Conservation (phyloP, 1,284 basidiomycete species). For the Hymenochaete sp. region DNA sequence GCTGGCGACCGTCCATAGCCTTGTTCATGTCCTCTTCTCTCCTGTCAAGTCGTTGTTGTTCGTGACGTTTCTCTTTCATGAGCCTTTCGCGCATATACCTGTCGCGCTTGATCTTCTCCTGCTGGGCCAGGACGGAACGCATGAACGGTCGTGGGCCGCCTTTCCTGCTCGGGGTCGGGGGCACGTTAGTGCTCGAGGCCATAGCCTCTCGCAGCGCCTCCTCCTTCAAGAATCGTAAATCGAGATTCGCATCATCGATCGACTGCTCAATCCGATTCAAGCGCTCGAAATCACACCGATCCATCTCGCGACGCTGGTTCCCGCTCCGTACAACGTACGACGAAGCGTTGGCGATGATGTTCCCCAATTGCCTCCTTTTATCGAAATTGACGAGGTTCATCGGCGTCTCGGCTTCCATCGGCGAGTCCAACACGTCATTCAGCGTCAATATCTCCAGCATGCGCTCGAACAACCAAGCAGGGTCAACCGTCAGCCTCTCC, state of each 20-base stretch:
- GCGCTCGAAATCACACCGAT: conserved; percentile 61
- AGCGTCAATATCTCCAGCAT: conserved; percentile 67
- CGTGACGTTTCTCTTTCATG: conserved; percentile 62
- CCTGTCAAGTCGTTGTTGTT: conserved; percentile 59
- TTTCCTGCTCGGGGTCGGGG: conserved; percentile 36
- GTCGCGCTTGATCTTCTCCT: conserved; percentile 74
- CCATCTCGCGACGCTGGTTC: conserved; percentile 43
- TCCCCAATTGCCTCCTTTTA: conserved; percentile 66
- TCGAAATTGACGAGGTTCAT: conserved; percentile 67
- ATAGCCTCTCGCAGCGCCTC: conserved; percentile 57
- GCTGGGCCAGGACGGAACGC: conserved; percentile 48
- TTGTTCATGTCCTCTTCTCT: conserved; percentile 65
- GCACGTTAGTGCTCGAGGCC: conserved; percentile 31
- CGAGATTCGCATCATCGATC: conserved; percentile 48
- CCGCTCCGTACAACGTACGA: conserved; percentile 35
- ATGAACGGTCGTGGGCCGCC: conserved; percentile 62
- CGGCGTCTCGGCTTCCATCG: conserved; percentile 33
- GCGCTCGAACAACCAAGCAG: conserved; percentile 74
- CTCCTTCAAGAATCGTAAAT: conserved; percentile 60
- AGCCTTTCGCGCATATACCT: conserved; percentile 54
- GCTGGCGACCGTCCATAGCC: conserved; percentile 49
- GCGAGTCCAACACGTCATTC: conserved; percentile 58
- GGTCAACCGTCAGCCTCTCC: conserved; percentile 56
- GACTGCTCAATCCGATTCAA: conserved; percentile 66
- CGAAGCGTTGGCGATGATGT: conserved; percentile 48